Percentiles rank a stretch among this genome's conserved stretches.
These are phyloP conservation scores for Lentinus polychrous DNA, from an alignment of 1,284 basidiomycete species.

Conservation along the genomic window DNA sequence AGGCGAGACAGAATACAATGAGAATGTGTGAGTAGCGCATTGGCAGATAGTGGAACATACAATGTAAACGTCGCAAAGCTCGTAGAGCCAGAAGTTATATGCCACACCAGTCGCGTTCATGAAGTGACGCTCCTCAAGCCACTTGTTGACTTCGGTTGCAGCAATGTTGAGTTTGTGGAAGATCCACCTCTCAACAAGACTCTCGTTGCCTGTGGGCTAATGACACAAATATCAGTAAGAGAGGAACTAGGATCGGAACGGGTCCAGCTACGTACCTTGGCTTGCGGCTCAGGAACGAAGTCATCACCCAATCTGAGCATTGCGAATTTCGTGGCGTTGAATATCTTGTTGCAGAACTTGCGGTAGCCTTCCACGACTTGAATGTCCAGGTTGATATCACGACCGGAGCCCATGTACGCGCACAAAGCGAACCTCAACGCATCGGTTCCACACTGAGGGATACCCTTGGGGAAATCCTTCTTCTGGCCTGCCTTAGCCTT, in stretches of 20 bases:
- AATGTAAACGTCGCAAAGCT: conserved; percentile 98
- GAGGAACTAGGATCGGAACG: conserved; percentile 1
- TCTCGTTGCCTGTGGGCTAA: conserved; percentile 84
- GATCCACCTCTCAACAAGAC: conserved; percentile 93
- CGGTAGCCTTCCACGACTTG: conserved; percentile 97
- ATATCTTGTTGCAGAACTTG: conserved; percentile 99
- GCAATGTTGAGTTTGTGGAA: conserved; percentile 90
- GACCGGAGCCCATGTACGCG: conserved; percentile 83
- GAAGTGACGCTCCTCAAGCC: conserved; percentile 83
- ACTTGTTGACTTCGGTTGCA: conserved; percentile 68
- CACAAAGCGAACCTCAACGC: conserved; percentile 94
- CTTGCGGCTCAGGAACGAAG: conserved; percentile 69
- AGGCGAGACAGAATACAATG: conserved; percentile 2
- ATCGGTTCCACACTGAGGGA: conserved; percentile 98
- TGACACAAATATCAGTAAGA: not conserved
- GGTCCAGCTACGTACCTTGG: conserved; percentile 48
- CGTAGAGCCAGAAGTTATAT: conserved; percentile 98
- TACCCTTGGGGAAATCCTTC: conserved; percentile 99
- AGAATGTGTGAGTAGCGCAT: not conserved
- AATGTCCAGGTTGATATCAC: conserved; percentile 96
- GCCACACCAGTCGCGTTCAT: conserved; percentile 83
- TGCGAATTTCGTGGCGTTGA: conserved; percentile 98
- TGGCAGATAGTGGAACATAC: conserved; percentile 36
- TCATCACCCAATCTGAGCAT: conserved; percentile 87
- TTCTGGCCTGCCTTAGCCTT: conserved; percentile 96